phyloP scores from a whole-genome alignment of 306 rosid genomes.

The Lithocarpus polystachyus region DNA sequence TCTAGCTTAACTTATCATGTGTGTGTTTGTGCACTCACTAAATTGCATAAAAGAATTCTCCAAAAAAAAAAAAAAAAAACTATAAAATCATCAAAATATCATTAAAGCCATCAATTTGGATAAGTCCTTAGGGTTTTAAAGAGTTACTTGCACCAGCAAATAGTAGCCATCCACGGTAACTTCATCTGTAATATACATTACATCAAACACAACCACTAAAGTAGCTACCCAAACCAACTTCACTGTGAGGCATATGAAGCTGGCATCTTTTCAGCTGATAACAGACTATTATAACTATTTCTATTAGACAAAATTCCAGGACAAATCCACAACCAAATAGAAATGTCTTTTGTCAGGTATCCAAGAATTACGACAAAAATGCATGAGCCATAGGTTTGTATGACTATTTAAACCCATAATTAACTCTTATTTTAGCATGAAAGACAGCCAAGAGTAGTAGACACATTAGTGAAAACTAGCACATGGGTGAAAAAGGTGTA shows the following conservation, averaged over 20 bases:
- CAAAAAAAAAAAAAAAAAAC: too few relatives aligned
- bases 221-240: not conserved
- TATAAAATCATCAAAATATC: not conserved
- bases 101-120: not conserved
- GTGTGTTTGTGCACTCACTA: not conserved
- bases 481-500: not conserved
- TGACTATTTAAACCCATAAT: too few relatives aligned
- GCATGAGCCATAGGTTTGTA: too few relatives aligned
- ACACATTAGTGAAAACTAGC: not conserved
- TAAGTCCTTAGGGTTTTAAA: not conserved
- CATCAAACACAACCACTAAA: not conserved
- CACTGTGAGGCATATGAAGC: not conserved
- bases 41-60: not conserved
- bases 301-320: not conserved
- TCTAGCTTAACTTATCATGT: not conserved
- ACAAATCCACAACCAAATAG: not conserved
- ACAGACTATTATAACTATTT: not conserved
- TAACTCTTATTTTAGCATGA: not conserved
- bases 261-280: not conserved
- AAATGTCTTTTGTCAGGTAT: too few relatives aligned
- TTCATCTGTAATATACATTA: not conserved
- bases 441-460: not conserved
- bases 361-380: too few relatives aligned
- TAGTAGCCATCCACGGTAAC: not conserved
- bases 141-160: not conserved